Conservation (phyloP, 2,329 filamentous ascomycete genomes). For the Fusarium udum region DNA sequence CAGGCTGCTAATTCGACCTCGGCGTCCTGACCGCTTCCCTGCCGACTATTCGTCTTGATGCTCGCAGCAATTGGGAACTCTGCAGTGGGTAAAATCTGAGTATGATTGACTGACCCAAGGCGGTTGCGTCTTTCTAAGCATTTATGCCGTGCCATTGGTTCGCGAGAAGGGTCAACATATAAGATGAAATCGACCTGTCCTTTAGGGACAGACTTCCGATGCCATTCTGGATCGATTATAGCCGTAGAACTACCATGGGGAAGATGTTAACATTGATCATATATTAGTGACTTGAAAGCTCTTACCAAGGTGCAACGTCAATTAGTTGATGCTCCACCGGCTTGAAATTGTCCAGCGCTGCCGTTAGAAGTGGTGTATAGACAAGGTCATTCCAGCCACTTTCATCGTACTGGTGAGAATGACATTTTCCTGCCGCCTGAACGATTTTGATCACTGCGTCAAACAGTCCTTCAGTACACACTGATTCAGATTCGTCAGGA, state of each 20-base stretch:
- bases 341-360: not conserved
- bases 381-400: not conserved
- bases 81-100: not conserved
- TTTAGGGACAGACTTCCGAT: not conserved
- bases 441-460: no score
- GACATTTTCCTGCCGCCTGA: not conserved
- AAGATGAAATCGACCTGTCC: not conserved
- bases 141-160: fast-evolving
- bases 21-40: not conserved
- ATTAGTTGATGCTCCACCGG: not conserved
- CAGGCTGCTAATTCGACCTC: not conserved
- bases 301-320: not conserved
- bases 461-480: not conserved
- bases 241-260: not conserved
- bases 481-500: no score
- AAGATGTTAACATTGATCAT: not conserved
- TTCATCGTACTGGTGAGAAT: not conserved
- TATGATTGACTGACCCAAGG: not conserved
- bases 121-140: not conserved
- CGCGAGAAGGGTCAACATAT: no score
- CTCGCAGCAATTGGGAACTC: not conserved
- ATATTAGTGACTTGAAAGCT: fast-evolving
- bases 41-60: not conserved
- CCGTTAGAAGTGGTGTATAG: not conserved
- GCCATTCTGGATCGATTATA: not conserved